Base-by-base conservation (phyloP, 441 rosid species). In the Corymbia citriodora region DNA sequence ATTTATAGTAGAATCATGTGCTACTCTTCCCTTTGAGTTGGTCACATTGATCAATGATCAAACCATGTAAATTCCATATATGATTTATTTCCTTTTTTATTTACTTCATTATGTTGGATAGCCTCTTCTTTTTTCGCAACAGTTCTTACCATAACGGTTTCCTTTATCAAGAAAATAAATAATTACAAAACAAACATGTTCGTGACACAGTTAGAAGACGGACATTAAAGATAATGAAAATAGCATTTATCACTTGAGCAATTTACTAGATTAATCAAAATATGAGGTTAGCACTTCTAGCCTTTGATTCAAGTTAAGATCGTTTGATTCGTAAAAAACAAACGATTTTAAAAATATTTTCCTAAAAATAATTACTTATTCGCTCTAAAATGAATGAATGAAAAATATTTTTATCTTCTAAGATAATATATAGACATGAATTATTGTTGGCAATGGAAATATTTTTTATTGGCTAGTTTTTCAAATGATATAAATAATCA, bases 221-320 rank as follows among this genome's bases (percentile, higher is more conserved):
- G 29, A 23, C 3, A 57, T 57, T 57, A 57, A 57, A 57, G 29
- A 57, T 57, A 23, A 55, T 57, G 6, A 23, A 63, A 63, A 25
- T 3, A 29, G 8, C 15, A 16, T n/a, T 2, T n/a, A n/a, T 65
- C 10, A 0, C 36, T 65, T 2, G 2, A 31, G 40, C 10, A 16
- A 7, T 68, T 21, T 21, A 68, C 40, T 15, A 31, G 40, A 31
- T 68, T n/a, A 68, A 68, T 21, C 74, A n/a, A 68, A 68, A 68
- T 68, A 3, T 16, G 74, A n/a, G 74, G 74, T 68, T 8, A 31
- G 40, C 19, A 65, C 40, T n/a, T n/a, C 10, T 2, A 18, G 5
- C 72, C 10, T 63, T 63, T 29, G 36, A 63, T 29, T 61, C 27
- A 61, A 61, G 68, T 27, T 61, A 61, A 40, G 45, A 40, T 40